Evolutionary conservation across 257 asterid genomes (phyloP).

Genomic region (Plantago elongata): DNA sequence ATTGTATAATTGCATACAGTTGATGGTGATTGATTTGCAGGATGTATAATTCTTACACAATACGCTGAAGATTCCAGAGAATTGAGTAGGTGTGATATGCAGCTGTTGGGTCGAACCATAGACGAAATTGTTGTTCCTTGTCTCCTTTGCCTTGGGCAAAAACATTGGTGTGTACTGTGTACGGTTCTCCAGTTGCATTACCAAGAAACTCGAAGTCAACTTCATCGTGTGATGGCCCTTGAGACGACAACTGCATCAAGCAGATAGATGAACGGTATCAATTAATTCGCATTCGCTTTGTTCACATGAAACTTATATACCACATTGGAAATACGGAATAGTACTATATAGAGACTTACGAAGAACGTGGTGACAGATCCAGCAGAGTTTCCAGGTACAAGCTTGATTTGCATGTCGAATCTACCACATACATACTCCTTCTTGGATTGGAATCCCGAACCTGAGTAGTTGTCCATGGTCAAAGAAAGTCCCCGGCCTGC

Average conservation of each 20-base stretch:
- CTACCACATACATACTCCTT: slow-evolving; percentile 37
- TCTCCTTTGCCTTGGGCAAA: slow-evolving; percentile 30
- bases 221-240: slow-evolving; percentile 40
- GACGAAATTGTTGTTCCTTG: slow-evolving; percentile 32
- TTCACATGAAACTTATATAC: background rate
- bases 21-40: too few species aligned
- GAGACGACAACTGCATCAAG: slow-evolving; percentile 39
- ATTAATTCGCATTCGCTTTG: background rate
- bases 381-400: slow-evolving; percentile 57
- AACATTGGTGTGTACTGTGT: slow-evolving; percentile 32
- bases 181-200: slow-evolving; percentile 26
- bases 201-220: slow-evolving; percentile 36
- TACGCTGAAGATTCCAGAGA: slow-evolving; percentile 28
- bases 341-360: slow-evolving; percentile 25
- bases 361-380: slow-evolving; percentile 72
- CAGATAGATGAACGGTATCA: background rate
- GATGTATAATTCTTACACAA: slow-evolving; percentile 19
- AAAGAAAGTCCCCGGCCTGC: slow-evolving; percentile 46
- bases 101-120: slow-evolving; percentile 31
- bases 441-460: slow-evolving; percentile 61
- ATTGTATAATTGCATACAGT: too few species aligned
- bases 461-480: slow-evolving; percentile 52
- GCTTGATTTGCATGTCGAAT: slow-evolving; percentile 61
- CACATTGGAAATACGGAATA: background rate
- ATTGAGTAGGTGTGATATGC: slow-evolving; percentile 32